Evolutionary conservation across 768 basidiomycete species (phyloP).

Genomic region (Auricularia heimuer): DNA sequence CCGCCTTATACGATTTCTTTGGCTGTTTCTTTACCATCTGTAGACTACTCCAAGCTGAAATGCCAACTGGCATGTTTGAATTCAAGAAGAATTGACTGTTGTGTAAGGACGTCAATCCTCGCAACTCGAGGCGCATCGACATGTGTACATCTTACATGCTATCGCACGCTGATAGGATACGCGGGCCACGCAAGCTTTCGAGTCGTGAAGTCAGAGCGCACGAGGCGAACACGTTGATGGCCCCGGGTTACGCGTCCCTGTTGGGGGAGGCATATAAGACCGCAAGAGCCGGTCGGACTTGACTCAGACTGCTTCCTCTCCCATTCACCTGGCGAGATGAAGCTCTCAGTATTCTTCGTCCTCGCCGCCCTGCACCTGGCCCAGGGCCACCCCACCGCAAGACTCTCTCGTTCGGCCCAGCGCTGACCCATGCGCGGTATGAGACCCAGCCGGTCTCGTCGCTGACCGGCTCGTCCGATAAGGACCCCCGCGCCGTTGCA

Average conservation of each 20-base stretch:
- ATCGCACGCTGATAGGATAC: no score
- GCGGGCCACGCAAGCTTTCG: no score
- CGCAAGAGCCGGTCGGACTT: not conserved
- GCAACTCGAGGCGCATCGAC: no score
- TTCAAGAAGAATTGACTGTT: no score
- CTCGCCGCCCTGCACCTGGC: not conserved
- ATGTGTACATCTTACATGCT: no score
- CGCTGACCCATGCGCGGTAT: conserved; percentile 53
- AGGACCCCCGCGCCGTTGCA: conserved; percentile 50
- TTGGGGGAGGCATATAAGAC: not conserved
- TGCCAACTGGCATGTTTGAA: no score
- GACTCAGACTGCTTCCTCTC: not conserved
- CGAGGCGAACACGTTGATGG: no score
- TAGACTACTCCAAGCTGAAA: no score
- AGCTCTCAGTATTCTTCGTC: not conserved
- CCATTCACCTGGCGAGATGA: not conserved
- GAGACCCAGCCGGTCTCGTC: conserved; percentile 21
- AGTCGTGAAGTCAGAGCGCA: no score
- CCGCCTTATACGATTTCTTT: not conserved
- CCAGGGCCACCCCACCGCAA: conserved; percentile 40
- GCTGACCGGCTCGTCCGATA: conserved; percentile 24
- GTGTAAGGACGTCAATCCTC: no score
- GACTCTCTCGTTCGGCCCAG: conserved; percentile 83
- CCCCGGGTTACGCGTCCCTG: not conserved
- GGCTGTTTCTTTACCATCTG: no score